Conservation (phyloP, 495 filamentous ascomycete genomes). For the Penicillium mononematosum region DNA sequence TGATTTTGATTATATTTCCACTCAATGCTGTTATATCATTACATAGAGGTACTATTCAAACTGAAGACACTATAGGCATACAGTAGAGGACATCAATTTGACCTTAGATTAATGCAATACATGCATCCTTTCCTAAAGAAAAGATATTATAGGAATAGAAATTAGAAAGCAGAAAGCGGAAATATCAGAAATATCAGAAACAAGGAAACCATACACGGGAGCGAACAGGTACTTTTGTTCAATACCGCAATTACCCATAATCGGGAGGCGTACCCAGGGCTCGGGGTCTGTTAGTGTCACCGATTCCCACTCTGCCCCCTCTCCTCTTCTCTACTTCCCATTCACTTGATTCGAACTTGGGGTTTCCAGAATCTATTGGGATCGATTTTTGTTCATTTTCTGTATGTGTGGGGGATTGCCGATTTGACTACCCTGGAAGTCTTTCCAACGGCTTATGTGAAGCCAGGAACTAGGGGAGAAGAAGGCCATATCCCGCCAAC, state of each 20-base stretch:
- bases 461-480: not conserved
- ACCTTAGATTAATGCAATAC: no score
- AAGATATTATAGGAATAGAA: not conserved
- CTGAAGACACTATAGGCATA: no score
- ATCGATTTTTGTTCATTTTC: not conserved
- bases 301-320: conserved; percentile 1
- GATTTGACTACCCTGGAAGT: not conserved
- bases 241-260: conserved; percentile 2
- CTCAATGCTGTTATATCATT: no score
- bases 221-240: conserved; percentile 6
- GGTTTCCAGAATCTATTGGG: not conserved
- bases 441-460: not conserved
- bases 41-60: not conserved
- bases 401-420: not conserved
- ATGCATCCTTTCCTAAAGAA: no score
- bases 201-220: not conserved
- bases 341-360: not conserved
- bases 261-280: conserved; percentile 11
- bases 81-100: no score
- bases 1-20: not conserved
- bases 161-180: not conserved
- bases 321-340: not conserved
- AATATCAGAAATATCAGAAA: not conserved
- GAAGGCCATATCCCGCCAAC: not conserved
- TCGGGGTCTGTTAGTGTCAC: conserved; percentile 6